Percentiles rank a stretch among this genome's conserved stretches.
phyloP scores from a whole-genome alignment of 148 eudicot species.

The Amaranthus cruentus region DNA sequence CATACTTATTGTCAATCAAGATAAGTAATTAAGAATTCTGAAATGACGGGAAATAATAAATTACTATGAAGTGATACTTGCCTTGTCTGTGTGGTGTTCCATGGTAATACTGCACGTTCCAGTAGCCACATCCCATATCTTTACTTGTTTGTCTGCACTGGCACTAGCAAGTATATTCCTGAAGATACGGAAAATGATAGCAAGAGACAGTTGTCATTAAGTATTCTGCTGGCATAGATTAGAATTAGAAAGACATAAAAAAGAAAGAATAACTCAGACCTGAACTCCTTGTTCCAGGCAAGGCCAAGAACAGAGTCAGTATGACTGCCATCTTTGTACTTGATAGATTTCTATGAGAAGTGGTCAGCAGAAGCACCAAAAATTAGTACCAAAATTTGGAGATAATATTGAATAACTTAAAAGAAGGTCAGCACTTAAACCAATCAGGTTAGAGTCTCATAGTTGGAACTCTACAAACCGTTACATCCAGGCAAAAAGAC shows the following conservation, averaged over 20 bases:
- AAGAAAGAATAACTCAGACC: conserved; percentile 30
- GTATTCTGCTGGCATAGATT: background rate
- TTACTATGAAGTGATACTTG: conserved; percentile 20
- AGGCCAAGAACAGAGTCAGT: conserved; percentile 89
- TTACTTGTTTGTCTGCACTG: conserved; percentile 85
- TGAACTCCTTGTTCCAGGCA: conserved; percentile 93
- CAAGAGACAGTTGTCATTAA: background rate
- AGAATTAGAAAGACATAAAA: background rate
- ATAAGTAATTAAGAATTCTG: background rate
- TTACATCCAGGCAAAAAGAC: too few relatives aligned
- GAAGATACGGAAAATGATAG: conserved; percentile 12
- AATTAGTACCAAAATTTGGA: background rate
- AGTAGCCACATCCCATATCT: conserved; percentile 87
- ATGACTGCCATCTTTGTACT: conserved; percentile 81
- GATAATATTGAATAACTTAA: background rate
- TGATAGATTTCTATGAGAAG: conserved; percentile 55
- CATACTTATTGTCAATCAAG: background rate
- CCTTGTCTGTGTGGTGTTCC: conserved; percentile 97
- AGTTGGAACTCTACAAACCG: too few relatives aligned
- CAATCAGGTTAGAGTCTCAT: background rate
- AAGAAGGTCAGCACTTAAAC: background rate
- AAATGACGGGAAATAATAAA: background rate
- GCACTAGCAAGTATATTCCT: conserved; percentile 97
- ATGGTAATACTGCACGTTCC: conserved; percentile 74
- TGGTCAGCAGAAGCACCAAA: background rate